Percentiles rank a stretch among this genome's conserved stretches.
phyloP scores from a whole-genome alignment of 176 grass and related monocot genomes.

The Poa annua region DNA sequence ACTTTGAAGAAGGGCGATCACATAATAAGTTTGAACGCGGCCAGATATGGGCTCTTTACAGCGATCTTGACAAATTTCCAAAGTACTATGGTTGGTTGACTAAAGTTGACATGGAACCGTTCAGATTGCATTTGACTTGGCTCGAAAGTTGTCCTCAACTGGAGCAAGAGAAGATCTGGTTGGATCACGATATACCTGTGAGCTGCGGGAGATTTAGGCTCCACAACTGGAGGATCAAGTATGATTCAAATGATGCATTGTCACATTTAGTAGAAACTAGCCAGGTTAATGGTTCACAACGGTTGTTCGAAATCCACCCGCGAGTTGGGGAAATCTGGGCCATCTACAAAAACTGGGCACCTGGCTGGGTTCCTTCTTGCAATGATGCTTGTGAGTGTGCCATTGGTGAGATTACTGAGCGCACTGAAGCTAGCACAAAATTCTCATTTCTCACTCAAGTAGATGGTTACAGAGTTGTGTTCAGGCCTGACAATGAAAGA shows the following conservation, averaged over 20 bases:
- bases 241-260: conserved; percentile 48
- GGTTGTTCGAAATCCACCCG: conserved; percentile 51
- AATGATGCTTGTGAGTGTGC: conserved; percentile 56
- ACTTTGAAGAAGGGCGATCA: conserved; percentile 54
- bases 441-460: conserved; percentile 52
- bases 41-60: conserved; percentile 84
- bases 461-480: conserved; percentile 61
- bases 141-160: conserved; percentile 46
- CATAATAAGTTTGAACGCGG: conserved; percentile 56
- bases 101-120: conserved; percentile 44
- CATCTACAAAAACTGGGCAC: conserved; percentile 66
- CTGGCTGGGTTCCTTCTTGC: conserved; percentile 52
- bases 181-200: conserved; percentile 51
- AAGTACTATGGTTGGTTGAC: conserved; percentile 73
- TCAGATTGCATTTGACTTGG: conserved; percentile 62
- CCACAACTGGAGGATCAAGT: conserved; percentile 12
- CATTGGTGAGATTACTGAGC: conserved; percentile 58
- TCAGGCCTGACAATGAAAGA: conserved; percentile 44
- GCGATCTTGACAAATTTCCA: conserved; percentile 68
- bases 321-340: conserved; percentile 69
- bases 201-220: conserved; percentile 73
- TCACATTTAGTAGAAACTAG: conserved; percentile 60
- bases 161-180: conserved; percentile 64
- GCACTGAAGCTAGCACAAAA: conserved; percentile 41
- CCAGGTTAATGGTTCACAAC: conserved; percentile 37